Base-by-base conservation (phyloP, 768 basidiomycete genomes). In the Kwoniella dendrophila region DNA sequence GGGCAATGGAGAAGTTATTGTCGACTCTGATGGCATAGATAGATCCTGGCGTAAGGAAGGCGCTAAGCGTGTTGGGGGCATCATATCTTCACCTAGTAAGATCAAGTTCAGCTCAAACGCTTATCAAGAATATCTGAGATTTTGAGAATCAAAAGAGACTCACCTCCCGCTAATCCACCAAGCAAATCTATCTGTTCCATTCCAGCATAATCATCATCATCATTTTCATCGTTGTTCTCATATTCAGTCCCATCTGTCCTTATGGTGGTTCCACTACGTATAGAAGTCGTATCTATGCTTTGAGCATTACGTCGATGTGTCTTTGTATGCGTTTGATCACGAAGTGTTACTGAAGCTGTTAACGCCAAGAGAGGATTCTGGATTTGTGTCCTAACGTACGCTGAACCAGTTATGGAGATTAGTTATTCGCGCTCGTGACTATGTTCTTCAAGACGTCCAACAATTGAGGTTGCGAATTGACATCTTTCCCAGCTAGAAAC, bases 271-370 rank as follows among this genome's bases (percentile, higher is more conserved):
- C 62, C 65, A 54, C 60, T 67, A 1, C 50, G 56, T 20, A 65
- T 64, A 2, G 71, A 72, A 27, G 51, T 27, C 4, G 63, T 63
- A 43, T 68, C 66, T 3, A 66, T 26, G 33, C 62, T 67, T 11
- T 36, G 38, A 6, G 53, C 56, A 12, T 44, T 44, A 14, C 54
- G 63, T n/a, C 52, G 49, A 40, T 67, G 62, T 18, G 47, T 56
- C 18, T 45, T 66, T 5, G 58, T 38, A 34, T 64, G 56, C 32
- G 48, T 47, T 20, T 48, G 41, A 56, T 94, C 90, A 50, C 92
- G 85, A n/a, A 95, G 81, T 0, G 92, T 96, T n/a, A 87, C 83
- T 2, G 90, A 91, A 3, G 87, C 83, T 0, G 92, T 96, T 29
- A 96, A 79, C 70, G 88, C 92, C 27, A 96, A 83, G 11, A 95